These are phyloP conservation scores for Dorcoceras hygrometricum DNA, from an alignment of 257 asterid species.

Conservation along the genomic window DNA sequence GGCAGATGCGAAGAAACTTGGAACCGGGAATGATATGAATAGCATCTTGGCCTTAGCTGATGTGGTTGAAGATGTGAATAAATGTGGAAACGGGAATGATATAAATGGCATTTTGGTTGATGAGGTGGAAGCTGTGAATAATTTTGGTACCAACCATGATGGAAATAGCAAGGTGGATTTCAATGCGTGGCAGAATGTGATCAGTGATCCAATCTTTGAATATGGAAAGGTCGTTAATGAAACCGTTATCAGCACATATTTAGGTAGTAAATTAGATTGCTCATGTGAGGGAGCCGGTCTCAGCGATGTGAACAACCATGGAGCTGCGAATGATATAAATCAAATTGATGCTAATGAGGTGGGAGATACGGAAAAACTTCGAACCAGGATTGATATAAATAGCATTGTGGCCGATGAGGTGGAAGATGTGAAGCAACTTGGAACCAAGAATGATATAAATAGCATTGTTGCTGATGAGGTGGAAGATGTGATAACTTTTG, in stretches of 20 bases:
- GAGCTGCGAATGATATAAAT: no score
- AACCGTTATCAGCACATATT: background rate
- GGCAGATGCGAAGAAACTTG: no score
- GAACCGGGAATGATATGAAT: no score
- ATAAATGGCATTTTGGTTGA: no score
- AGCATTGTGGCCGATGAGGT: background rate
- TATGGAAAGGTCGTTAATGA: background rate
- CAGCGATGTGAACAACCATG: background rate
- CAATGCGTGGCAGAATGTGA: conserved; percentile 13
- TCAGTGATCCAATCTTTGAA: conserved; percentile 23
- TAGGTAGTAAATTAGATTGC: conserved; percentile 7
- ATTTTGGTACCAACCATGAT: conserved; percentile 8
- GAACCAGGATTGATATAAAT: no score
- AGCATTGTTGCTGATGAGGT: background rate
- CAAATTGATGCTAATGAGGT: no score
- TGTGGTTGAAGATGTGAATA: background rate
- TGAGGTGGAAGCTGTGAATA: conserved; percentile 22
- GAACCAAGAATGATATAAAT: background rate
- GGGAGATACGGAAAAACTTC: no score
- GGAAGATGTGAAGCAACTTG: background rate
- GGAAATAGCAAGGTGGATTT: conserved; percentile 21
- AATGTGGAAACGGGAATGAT: background rate
- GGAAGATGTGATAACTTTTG: conserved; percentile 22
- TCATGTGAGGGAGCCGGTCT: conserved; percentile 21
- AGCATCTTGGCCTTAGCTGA: no score